Conservation (phyloP, 176 grass and related monocot genomes). For the Poa annua region DNA sequence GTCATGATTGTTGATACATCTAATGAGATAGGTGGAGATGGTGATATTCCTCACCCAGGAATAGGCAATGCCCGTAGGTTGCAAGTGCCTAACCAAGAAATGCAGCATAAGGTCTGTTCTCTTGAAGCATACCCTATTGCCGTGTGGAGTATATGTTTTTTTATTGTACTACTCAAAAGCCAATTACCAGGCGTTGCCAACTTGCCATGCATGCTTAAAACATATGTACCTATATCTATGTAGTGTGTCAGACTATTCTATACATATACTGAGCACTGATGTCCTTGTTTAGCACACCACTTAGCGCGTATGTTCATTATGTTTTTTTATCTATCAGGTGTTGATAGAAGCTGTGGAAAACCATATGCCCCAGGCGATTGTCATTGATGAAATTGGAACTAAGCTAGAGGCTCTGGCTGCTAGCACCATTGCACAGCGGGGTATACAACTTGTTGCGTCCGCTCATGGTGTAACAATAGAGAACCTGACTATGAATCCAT, state of each 20-base stretch:
- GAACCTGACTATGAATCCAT: constrained; percentile 89
- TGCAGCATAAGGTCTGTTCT: constrained; percentile 84
- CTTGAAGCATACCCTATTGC: neutral
- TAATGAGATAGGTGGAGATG: constrained; percentile 96
- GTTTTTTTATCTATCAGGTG: constrained; percentile 54
- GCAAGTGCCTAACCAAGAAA: constrained; percentile 81
- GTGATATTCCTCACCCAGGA: constrained; percentile 86
- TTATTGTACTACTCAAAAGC: neutral
- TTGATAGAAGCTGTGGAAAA: constrained; percentile 98
- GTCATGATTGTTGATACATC: constrained; percentile 97
- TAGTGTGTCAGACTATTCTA: neutral
- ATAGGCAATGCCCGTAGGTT: constrained; percentile 85
- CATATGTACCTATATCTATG: neutral
- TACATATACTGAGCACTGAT: neutral
- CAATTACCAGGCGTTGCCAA: neutral
- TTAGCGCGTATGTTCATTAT: neutral
- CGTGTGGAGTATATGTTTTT: neutral
- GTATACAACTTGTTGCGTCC: constrained; percentile 91
- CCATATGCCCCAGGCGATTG: constrained; percentile 94
- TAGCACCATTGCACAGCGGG: constrained; percentile 90
- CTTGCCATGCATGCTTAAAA: neutral
- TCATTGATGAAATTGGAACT: constrained; percentile 97
- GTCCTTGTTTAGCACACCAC: neutral
- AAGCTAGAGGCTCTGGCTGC: constrained; percentile 89
- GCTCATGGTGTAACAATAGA: constrained; percentile 93